phyloP scores from a whole-genome alignment of 495 filamentous ascomycete genomes.

The Aspergillus sclerotioniger region DNA sequence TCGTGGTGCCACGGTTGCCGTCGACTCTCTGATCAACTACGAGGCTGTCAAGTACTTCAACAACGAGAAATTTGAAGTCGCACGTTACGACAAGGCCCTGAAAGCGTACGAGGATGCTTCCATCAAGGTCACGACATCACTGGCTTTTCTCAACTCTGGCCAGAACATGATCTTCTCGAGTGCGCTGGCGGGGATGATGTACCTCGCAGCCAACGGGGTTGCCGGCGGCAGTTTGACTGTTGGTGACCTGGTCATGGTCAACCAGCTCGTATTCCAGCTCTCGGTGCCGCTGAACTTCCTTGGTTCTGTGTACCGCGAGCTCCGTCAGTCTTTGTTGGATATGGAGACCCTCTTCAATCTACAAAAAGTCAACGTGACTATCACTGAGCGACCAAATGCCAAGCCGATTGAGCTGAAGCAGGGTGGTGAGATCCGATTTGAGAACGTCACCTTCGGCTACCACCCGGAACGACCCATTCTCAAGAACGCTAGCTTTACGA shows the following conservation, averaged over 20 bases:
- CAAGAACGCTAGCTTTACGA: slow-evolving; percentile 77
- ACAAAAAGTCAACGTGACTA: slow-evolving; percentile 93
- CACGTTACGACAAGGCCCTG: slow-evolving; percentile 84
- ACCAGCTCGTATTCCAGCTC: slow-evolving; percentile 97
- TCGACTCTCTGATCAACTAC: slow-evolving; percentile 96
- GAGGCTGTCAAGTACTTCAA: slow-evolving; percentile 99
- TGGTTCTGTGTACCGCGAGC: slow-evolving; percentile 91
- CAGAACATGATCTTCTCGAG: slow-evolving; percentile 97
- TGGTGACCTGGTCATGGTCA: slow-evolving; percentile 97
- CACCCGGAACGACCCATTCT: slow-evolving; percentile 84
- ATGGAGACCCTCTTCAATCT: slow-evolving; percentile 99
- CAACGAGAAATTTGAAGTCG: slow-evolving; percentile 92
- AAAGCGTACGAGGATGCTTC: slow-evolving; percentile 86
- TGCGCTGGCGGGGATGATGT: slow-evolving; percentile 98
- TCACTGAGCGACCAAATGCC: slow-evolving; percentile 73
- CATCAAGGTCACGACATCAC: slow-evolving; percentile 92
- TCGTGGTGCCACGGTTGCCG: slow-evolving; percentile 88
- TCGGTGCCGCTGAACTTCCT: slow-evolving; percentile 96
- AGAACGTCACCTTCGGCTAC: slow-evolving; percentile 95
- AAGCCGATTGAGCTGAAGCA: slow-evolving; percentile 65
- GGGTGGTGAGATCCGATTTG: slow-evolving; percentile 87
- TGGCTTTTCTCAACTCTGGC: slow-evolving; percentile 93
- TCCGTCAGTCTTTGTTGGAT: slow-evolving; percentile 89
- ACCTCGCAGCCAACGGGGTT: slow-evolving; percentile 84
- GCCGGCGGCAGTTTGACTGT: slow-evolving; percentile 78